phyloP scores from a whole-genome alignment of 805 yeast genomes.

The Schwanniomyces pseudopolymorphus region DNA sequence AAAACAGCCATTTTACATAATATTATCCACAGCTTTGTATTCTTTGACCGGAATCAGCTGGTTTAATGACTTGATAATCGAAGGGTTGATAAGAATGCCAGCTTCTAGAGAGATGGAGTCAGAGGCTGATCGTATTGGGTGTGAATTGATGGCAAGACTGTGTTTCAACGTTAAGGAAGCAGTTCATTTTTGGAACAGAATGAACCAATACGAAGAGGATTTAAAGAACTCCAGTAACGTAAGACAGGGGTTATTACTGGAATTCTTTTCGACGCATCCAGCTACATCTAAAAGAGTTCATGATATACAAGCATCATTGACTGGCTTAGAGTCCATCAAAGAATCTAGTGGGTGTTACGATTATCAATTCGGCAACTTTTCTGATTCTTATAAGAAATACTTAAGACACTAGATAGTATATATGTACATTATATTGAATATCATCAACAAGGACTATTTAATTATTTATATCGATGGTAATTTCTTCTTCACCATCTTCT shows the following conservation, averaged over 20 bases:
- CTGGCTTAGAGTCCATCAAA: conserved; percentile 47
- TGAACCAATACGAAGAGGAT: conserved; percentile 48
- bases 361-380: conserved; percentile 17
- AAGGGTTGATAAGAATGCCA: conserved; percentile 68
- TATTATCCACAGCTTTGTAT: conserved; percentile 53
- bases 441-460: not conserved
- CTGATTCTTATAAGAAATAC: conserved; percentile 12
- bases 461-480: conserved; percentile 10
- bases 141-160: conserved; percentile 86
- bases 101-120: conserved; percentile 92
- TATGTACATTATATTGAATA: not conserved
- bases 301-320: conserved; percentile 69
- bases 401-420: conserved; percentile 7
- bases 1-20: conserved; percentile 66
- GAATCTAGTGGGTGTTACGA: conserved; percentile 43
- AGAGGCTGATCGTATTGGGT: conserved; percentile 94
- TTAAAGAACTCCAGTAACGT: conserved; percentile 35
- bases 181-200: conserved; percentile 76
- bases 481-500: conserved; percentile 9
- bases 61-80: conserved; percentile 52
- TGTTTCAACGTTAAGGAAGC: conserved; percentile 82
- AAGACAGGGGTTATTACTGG: conserved; percentile 40
- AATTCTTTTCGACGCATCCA: conserved; percentile 88
- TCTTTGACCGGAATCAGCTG: conserved; percentile 59
- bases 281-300: conserved; percentile 69